Evolutionary conservation across 2,329 filamentous ascomycete species (phyloP).

Genomic region (Penicillium paneum): DNA sequence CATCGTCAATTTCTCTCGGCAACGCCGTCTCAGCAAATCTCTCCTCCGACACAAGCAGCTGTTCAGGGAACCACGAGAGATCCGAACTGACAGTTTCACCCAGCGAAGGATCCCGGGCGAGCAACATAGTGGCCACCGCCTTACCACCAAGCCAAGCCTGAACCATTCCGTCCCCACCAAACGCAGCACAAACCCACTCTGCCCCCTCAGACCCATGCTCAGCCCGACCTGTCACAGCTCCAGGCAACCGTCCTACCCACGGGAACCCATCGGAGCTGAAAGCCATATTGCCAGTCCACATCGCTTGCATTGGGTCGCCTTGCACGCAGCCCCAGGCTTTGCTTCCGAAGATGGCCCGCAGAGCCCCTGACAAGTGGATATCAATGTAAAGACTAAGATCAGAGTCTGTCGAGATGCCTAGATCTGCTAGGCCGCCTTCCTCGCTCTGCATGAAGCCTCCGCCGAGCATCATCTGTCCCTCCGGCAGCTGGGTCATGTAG

Average conservation of each 20-base stretch:
- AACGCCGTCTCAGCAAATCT: constrained; percentile 19
- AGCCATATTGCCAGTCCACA: constrained; percentile 48
- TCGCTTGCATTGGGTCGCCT: constrained; percentile 22
- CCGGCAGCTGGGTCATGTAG: constrained; percentile 51
- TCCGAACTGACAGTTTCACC: constrained; percentile 5
- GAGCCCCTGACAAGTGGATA: constrained; percentile 27
- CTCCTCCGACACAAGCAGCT: constrained; percentile 28
- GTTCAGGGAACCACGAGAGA: constrained; percentile 30
- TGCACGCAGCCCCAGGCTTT: constrained; percentile 22
- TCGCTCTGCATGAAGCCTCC: constrained; percentile 50
- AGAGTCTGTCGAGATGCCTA: constrained; percentile 51
- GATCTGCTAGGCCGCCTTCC: constrained; percentile 44
- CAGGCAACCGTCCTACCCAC: constrained; percentile 48
- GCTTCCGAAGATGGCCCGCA: constrained; percentile 26
- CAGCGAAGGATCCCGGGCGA: constrained; percentile 14
- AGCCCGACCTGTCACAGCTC: constrained; percentile 12
- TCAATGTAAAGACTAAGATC: constrained; percentile 24
- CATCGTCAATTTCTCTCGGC: constrained; percentile 4
- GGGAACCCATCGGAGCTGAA: constrained; percentile 51
- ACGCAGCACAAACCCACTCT: constrained; percentile 31
- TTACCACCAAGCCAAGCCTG: constrained; percentile 31
- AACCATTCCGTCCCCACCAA: constrained; percentile 34
- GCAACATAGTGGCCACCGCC: constrained; percentile 27
- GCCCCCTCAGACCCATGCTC: constrained; percentile 3
- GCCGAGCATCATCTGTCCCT: constrained; percentile 53